phyloP scores from a whole-genome alignment of 257 asterid species.

The Fraxinus pennsylvanica region DNA sequence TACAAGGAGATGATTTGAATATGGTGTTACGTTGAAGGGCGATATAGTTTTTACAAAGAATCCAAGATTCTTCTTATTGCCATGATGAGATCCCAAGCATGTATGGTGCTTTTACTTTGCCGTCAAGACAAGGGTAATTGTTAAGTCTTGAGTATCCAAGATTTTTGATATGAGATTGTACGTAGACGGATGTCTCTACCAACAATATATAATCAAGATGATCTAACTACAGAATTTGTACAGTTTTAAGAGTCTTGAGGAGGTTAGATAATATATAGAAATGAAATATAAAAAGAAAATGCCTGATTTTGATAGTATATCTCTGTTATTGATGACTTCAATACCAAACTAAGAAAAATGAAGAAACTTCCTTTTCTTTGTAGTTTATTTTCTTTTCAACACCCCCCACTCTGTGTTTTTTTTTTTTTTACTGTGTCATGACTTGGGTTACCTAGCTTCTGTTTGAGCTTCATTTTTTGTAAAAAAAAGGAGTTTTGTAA shows the following conservation, averaged over 20 bases:
- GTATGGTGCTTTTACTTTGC: background rate
- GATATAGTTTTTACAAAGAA: background rate
- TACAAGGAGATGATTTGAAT: background rate
- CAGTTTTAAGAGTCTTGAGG: background rate
- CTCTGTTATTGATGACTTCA: background rate
- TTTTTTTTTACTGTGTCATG: conserved; percentile 14
- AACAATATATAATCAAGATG: background rate
- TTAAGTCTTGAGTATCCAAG: background rate
- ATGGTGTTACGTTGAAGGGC: background rate
- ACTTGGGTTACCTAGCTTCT: conserved; percentile 3
- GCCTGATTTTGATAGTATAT: background rate
- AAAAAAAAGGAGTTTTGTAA: too few species aligned
- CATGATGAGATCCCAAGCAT: background rate
- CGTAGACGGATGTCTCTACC: background rate
- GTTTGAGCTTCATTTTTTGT: too few species aligned
- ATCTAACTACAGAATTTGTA: background rate
- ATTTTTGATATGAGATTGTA: background rate
- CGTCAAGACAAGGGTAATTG: background rate
- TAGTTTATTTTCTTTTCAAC: background rate
- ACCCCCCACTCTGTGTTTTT: background rate
- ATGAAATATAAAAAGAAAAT: background rate
- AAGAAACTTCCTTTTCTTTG: background rate
- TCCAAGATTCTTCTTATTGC: background rate
- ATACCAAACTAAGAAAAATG: background rate
- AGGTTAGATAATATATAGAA: background rate